phyloP scores from a whole-genome alignment of 352 stramenopile genomes.

The Phytophthora palmivora region DNA sequence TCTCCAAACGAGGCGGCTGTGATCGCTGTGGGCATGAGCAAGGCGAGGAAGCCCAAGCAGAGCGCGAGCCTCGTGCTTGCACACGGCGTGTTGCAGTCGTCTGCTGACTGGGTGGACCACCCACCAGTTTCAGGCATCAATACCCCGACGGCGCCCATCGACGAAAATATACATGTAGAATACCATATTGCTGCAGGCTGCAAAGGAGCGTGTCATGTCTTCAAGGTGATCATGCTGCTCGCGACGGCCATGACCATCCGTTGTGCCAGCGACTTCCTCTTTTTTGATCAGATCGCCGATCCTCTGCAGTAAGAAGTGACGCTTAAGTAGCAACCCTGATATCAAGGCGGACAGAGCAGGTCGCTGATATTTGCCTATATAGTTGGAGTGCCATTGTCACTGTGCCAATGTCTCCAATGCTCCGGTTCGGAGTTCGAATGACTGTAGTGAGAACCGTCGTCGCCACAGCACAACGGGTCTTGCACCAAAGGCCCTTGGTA shows the following conservation, averaged over 20 bases:
- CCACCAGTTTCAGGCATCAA: slow-evolving; percentile 13
- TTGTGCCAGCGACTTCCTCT: not conserved
- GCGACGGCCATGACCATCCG: slow-evolving; percentile 1
- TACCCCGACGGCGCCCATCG: not conserved
- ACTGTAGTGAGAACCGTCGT: not conserved
- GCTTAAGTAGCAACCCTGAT: slow-evolving; percentile 12
- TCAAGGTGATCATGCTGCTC: not conserved
- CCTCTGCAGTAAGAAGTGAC: slow-evolving; percentile 9
- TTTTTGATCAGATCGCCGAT: slow-evolving; percentile 21
- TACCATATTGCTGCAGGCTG: no score
- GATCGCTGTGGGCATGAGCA: slow-evolving; percentile 3
- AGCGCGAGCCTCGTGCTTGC: slow-evolving; percentile 15
- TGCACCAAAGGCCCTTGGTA: no score
- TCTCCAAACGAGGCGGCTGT: slow-evolving; percentile 2
- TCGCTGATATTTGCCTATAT: no score
- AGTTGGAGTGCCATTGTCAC: slow-evolving; percentile 1
- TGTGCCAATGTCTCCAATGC: not conserved
- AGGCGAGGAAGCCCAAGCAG: slow-evolving; percentile 13
- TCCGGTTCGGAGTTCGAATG: no score
- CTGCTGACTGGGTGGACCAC: slow-evolving; percentile 9
- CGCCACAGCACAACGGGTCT: not conserved
- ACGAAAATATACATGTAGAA: no score
- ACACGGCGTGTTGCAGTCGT: slow-evolving; percentile 14
- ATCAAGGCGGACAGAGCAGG: slow-evolving; percentile 15
- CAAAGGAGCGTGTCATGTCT: not conserved